Evolutionary conservation across 2,329 filamentous ascomycete genomes (phyloP).

Genomic region (Diplodia mutila): DNA sequence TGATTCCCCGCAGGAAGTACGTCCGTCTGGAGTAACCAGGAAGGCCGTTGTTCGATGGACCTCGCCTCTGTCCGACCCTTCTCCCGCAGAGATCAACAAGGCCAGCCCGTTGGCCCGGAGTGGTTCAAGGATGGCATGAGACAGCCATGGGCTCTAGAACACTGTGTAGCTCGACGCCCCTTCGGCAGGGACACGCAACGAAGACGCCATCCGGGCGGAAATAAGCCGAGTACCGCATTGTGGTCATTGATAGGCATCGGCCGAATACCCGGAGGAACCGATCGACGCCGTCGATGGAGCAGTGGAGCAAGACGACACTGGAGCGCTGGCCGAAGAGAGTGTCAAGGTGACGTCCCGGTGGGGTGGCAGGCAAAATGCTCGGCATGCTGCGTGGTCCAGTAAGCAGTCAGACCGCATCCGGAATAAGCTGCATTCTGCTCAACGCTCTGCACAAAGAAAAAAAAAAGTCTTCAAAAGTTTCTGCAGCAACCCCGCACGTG

Average conservation of each 20-base stretch:
- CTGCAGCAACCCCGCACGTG: conserved; percentile 18
- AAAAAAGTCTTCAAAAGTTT: not conserved
- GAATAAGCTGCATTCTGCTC: conserved; percentile 5
- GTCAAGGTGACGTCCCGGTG: not conserved
- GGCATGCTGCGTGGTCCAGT: not conserved
- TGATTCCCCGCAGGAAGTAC: not conserved
- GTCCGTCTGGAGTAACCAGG: conserved; percentile 2
- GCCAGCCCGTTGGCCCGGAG: not conserved
- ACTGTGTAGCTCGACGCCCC: not conserved
- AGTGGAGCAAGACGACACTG: not conserved
- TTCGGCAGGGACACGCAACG: not conserved
- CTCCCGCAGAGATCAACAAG: not conserved
- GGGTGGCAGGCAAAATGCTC: not conserved
- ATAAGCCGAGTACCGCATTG: not conserved
- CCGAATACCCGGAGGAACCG: not conserved
- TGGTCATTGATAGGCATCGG: not conserved
- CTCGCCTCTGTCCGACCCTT: not conserved
- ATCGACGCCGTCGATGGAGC: conserved; percentile 1
- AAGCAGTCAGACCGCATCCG: not conserved
- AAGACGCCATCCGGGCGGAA: not conserved
- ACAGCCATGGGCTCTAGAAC: not conserved
- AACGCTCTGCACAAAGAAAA: conserved; percentile 6
- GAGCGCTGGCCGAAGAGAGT: not conserved
- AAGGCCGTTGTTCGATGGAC: not conserved
- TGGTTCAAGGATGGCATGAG: not conserved